Base-by-base conservation (phyloP, 352 stramenopile species). In the Pythium rhizo-oryzae region DNA sequence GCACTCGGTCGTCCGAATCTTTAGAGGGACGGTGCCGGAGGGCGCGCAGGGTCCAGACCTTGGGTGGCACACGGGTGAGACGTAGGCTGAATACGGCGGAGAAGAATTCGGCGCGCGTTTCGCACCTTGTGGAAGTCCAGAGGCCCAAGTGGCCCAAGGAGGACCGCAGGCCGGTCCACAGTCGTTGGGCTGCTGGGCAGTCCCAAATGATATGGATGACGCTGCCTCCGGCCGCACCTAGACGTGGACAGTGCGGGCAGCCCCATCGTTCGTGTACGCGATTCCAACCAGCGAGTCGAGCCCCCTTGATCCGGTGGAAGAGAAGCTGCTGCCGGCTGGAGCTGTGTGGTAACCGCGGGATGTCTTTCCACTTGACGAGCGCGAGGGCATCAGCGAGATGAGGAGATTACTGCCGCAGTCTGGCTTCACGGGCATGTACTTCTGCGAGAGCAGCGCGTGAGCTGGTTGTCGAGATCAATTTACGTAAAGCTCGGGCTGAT, bases 221-320 rank as follows among this genome's bases (percentile, higher is more conserved):
- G 11, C 11, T 43, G 37, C 11, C 37, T 18, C 37, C 37, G 37
- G 11, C 15, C 15, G 37, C 11, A 18, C 37, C 37, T 2, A 12
- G 37, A 4, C 37, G 11, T 12, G 37, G 37, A 18, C 37, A 43
- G 15, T 43, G 37, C 37, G 37, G 37, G 37, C 37, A 43, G 11
- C 37, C 37, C 11, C 37, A 18, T 12, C 37, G 37, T 43, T 43
- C 11, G 1, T 55, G 37, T 18, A 43, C 37, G 13, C 65, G 18
- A 80, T 62, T 39, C 56, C 37, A 62, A 8, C 39, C 39, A 7
- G 56, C 39, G 23, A 62, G 56, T 7, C 56, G n/a, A 6, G 12
- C 5, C 1, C 56, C 41, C 30, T 62, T 62, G 55, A 62, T 37
- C 39, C 44, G 33, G 55, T 62, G 41, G 9, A 62, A 25, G 5